Base-by-base conservation (phyloP, 1,284 basidiomycete species). In the Tilletia setariae region DNA sequence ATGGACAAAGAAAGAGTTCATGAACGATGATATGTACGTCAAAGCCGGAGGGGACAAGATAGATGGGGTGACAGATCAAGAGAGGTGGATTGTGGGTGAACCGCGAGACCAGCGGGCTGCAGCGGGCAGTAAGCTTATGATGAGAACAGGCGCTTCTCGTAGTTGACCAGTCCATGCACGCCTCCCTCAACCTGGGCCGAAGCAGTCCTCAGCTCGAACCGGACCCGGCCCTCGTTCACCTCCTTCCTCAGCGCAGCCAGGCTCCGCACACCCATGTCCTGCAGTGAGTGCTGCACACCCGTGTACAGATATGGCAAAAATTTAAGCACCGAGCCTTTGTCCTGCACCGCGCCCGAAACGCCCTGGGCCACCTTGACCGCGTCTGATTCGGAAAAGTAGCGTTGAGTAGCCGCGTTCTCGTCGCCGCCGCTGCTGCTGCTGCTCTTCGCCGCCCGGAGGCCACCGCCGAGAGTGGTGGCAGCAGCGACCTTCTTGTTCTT, bases 381-480 rank as follows among this genome's bases (percentile, higher is more conserved):
- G 70, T 93, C 94, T 70, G 89, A 88, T 85, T 98, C 96, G 43
- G 93, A 96, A 85, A 98, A 98, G 86, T 98, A 98, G 43, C 95
- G 89, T 61, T 93, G 90, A 2, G 94, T 98, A 2, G 96, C 96
- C 16, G 95, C 95, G 80, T 98, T 98, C 85, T 96, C 94, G 61
- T 75, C 67, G 61, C 75, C 75, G n/a, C n/a, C n/a, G n/a, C n/a
- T n/a, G n/a, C 35, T 40, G 35, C 35, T n/a, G 35, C 35, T 40
- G 35, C 35, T 40, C 35, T 40, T 40, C 28, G 72, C 83, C 84
- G 87, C 74, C 84, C 84, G 67, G 16, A 11, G 7, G 53, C 78
- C 72, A 83, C 85, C n/a, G 83, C 81, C 3, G 85, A 84, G 69
- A 85, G 86, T 83, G 87, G 89, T 75, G 70, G 73, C 77, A 42